phyloP scores from a whole-genome alignment of 2,329 filamentous ascomycete species.

The Verticillium nonalfalfae region DNA sequence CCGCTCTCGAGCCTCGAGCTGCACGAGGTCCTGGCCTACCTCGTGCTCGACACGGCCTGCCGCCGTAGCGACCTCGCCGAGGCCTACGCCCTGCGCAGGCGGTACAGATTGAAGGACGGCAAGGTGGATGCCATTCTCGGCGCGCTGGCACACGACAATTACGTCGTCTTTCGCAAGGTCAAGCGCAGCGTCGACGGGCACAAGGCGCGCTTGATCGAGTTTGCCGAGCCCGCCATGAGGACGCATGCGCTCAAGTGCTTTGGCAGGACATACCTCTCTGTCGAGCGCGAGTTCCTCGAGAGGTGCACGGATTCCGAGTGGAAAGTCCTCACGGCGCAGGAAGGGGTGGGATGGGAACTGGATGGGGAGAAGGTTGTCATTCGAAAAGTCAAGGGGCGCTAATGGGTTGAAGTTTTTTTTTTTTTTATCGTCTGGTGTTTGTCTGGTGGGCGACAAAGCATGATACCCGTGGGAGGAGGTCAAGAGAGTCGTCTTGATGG shows the following conservation, averaged over 20 bases:
- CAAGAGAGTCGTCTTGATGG: too few species aligned
- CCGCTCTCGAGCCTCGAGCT: constrained; percentile 67
- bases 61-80: constrained; percentile 68
- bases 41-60: constrained; percentile 84
- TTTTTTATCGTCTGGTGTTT: not conserved
- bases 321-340: constrained; percentile 59
- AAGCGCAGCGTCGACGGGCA: constrained; percentile 73
- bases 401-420: not conserved
- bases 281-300: constrained; percentile 65
- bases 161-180: constrained; percentile 68
- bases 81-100: constrained; percentile 61
- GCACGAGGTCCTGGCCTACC: constrained; percentile 72
- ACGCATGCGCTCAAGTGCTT: constrained; percentile 80
- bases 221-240: constrained; percentile 68
- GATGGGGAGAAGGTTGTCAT: constrained; percentile 72
- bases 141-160: constrained; percentile 76
- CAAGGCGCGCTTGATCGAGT: constrained; percentile 72
- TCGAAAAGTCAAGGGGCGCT: constrained; percentile 44
- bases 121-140: constrained; percentile 63
- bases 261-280: constrained; percentile 70
- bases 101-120: constrained; percentile 57
- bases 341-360: constrained; percentile 80
- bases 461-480: not conserved
- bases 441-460: not conserved
- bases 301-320: constrained; percentile 62